Percentiles rank a stretch among this genome's conserved stretches.
Conservation (phyloP, 2,329 filamentous ascomycete genomes). For the Talaromyces sp. region DNA sequence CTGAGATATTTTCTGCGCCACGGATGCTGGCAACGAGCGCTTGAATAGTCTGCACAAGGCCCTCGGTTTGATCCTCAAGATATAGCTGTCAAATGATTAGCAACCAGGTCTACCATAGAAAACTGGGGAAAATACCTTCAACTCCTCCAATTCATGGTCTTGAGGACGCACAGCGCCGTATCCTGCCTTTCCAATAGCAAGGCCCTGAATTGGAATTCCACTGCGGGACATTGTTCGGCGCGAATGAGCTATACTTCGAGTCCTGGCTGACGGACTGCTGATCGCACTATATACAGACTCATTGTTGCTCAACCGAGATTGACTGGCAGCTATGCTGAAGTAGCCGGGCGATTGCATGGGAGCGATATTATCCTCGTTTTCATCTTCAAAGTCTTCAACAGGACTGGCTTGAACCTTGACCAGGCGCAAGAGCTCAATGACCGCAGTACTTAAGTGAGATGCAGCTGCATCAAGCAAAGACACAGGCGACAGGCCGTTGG, state of each 20-base stretch:
- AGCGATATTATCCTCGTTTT: slow-evolving; percentile 63
- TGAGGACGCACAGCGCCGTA: slow-evolving; percentile 41
- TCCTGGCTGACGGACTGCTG: slow-evolving; percentile 57
- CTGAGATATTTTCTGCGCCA: slow-evolving; percentile 59
- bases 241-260: slow-evolving; percentile 32
- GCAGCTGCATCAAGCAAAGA: slow-evolving; percentile 90
- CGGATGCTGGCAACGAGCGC: slow-evolving; percentile 72
- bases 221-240: slow-evolving; percentile 31
- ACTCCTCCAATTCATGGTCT: slow-evolving; percentile 55
- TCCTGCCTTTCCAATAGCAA: slow-evolving; percentile 30
- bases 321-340: slow-evolving; percentile 57
- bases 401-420: slow-evolving; percentile 81
- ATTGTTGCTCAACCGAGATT: slow-evolving; percentile 56
- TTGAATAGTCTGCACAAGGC: slow-evolving; percentile 76
- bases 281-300: slow-evolving; percentile 74
- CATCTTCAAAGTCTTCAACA: slow-evolving; percentile 70
- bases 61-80: slow-evolving; percentile 76
- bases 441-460: slow-evolving; percentile 78
- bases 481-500: slow-evolving; percentile 84
- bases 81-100: slow-evolving; percentile 56
- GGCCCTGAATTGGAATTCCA: slow-evolving; percentile 30
- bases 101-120: slow-evolving; percentile 11
- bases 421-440: slow-evolving; percentile 78
- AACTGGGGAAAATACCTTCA: slow-evolving; percentile 52
- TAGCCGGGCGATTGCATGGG: slow-evolving; percentile 67